Percentiles rank a stretch among this genome's conserved stretches.
phyloP scores from a whole-genome alignment of 176 grass and related monocot genomes.

The Olyra latifolia region DNA sequence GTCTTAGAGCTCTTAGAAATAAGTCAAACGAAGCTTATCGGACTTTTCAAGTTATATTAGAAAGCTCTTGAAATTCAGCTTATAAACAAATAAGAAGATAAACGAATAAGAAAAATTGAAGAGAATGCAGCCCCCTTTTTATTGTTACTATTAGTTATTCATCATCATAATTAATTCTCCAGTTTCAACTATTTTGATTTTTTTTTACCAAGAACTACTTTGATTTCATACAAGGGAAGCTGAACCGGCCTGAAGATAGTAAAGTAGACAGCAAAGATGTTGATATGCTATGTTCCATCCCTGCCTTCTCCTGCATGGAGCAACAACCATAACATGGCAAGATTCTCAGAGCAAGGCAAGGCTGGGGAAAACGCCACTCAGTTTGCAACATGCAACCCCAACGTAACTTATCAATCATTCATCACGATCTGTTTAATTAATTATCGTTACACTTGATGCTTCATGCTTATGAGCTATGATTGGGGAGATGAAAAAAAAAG shows the following conservation, averaged over 20 bases:
- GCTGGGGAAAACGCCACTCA: constrained; percentile 16
- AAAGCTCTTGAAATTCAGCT: no score
- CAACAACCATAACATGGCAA: constrained; percentile 55
- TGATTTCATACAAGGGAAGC: constrained; percentile 1
- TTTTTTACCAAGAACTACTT: neutral
- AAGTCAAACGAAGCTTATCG: no score
- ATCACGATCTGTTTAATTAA: constrained; percentile 25
- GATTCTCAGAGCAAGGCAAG: constrained; percentile 35
- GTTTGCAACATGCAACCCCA: constrained; percentile 31
- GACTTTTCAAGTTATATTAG: no score
- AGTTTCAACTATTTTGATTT: neutral
- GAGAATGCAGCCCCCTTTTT: no score
- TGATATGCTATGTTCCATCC: constrained; percentile 36
- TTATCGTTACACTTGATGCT: neutral
- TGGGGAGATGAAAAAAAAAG: constrained; percentile 10
- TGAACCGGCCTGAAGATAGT: constrained; percentile 21
- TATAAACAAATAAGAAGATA: no score
- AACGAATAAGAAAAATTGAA: no score
- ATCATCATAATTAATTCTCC: neutral
- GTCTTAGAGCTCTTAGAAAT: no score
- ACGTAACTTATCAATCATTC: constrained; percentile 38
- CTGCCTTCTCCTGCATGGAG: constrained; percentile 7
- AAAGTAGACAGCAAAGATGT: constrained; percentile 45
- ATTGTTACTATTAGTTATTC: neutral
- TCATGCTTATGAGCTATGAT: constrained; percentile 32